A percentile compares a stretch with the other conserved stretches of the same genome.
Evolutionary conservation across 129 eudicot genomes (phyloP).

Genomic region (Scalesia atractyloides): DNA sequence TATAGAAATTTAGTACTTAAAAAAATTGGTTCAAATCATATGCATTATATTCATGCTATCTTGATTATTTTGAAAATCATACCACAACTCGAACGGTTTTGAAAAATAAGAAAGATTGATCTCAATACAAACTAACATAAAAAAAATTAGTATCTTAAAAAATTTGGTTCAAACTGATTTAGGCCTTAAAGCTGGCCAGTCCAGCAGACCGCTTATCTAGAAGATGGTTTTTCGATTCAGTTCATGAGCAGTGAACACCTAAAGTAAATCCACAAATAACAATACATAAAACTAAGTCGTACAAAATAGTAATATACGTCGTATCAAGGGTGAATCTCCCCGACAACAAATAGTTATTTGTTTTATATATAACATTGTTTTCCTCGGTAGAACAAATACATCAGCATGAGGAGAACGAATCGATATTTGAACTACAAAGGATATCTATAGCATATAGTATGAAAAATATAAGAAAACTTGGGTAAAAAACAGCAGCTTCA

Average conservation of each 20-base stretch:
- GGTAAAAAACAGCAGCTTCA: constrained; percentile 23
- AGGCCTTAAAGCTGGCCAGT: neutral
- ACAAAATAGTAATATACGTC: constrained; percentile 10
- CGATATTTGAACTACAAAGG: constrained; percentile 32
- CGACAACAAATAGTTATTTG: constrained; percentile 24
- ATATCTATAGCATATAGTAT: constrained; percentile 31
- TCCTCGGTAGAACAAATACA: constrained; percentile 31
- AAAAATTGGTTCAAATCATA: neutral
- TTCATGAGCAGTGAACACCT: neutral
- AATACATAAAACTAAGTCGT: constrained; percentile 6
- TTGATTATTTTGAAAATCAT: no score
- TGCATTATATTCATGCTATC: no score
- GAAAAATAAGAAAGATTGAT: no score
- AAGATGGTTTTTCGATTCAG: neutral
- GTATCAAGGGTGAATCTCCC: constrained; percentile 20
- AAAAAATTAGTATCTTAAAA: no score
- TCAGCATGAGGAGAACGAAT: constrained; percentile 28
- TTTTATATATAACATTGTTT: constrained; percentile 30
- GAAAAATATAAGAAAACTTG: constrained; percentile 28
- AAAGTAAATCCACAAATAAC: neutral
- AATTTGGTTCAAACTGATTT: neutral
- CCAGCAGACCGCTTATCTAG: neutral
- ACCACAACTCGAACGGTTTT: no score
- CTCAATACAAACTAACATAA: neutral
- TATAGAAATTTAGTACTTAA: no score